Evolutionary conservation across 2,329 filamentous ascomycete genomes (phyloP).

Genomic region (Xylaria hypoxylon): DNA sequence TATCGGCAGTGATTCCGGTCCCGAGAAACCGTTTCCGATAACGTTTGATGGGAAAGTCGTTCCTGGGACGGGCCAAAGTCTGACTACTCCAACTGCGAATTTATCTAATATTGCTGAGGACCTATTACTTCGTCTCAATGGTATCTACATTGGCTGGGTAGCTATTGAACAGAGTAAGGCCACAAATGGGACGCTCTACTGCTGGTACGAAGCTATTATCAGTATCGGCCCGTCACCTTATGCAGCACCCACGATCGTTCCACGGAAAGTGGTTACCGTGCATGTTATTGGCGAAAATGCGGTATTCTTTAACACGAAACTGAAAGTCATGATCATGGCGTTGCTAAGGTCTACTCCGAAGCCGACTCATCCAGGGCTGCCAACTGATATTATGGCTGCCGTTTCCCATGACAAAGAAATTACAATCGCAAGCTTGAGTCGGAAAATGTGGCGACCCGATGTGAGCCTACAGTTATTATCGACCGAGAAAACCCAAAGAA

Average conservation of each 20-base stretch:
- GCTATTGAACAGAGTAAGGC: slow-evolving; percentile 55
- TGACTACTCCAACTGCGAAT: slow-evolving; percentile 64
- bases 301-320: slow-evolving; percentile 56
- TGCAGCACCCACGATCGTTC: slow-evolving; percentile 58
- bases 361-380: slow-evolving; percentile 27
- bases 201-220: slow-evolving; percentile 71
- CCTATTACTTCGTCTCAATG: slow-evolving; percentile 65
- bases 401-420: slow-evolving; percentile 57
- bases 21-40: slow-evolving; percentile 65
- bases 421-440: slow-evolving; percentile 59
- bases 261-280: slow-evolving; percentile 63
- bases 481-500: slow-evolving; percentile 57
- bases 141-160: slow-evolving; percentile 75
- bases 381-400: slow-evolving; percentile 47
- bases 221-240: slow-evolving; percentile 65
- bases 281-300: slow-evolving; percentile 60
- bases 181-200: slow-evolving; percentile 51
- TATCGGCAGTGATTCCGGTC: slow-evolving; percentile 63
- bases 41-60: slow-evolving; percentile 62
- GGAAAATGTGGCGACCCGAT: slow-evolving; percentile 59
- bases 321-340: slow-evolving; percentile 71
- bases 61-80: slow-evolving; percentile 57
- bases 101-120: slow-evolving; percentile 64
- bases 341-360: slow-evolving; percentile 61
- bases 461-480: slow-evolving; percentile 55